Evolutionary conservation across 2,329 filamentous ascomycete species (phyloP), one percentile per base, ranked within the genome.

Genomic region (Stagonosporopsis rhizophila): DNA sequence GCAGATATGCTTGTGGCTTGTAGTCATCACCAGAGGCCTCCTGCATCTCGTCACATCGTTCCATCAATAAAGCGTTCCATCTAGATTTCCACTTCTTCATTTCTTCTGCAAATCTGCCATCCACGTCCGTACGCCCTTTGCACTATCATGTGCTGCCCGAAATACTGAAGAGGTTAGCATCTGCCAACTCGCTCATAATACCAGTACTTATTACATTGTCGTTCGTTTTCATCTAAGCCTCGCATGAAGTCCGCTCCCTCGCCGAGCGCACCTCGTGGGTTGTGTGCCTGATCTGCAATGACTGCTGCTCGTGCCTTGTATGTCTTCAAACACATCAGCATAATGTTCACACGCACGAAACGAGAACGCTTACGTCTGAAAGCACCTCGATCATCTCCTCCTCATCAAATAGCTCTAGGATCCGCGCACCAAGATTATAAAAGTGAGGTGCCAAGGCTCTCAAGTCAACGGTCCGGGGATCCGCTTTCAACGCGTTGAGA

Each of bases 381-480:
- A 82, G 59, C 14, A 82, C 86, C 61, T 91, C 87, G 17, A 85
- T 83, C 73, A 90, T 85, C 52, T 92, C 90, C 52, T 97, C 87
- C 75, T 96, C 93, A 55, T 97, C 93, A 60, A 96, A 96, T 0
- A 99, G 78, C 56, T 97, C 93, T 59, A 98, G 81, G 77, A 97
- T 92, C 47, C 91, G 85, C 40, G 91, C 89, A 3, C 90, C 92
- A 4, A 98, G 83, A 22, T 86, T 88, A 78, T 96, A 98, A 68
- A 96, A 96, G 75, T 96, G 90, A 32, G 89, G 87, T 58, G 90
- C 91, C 74, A 95, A 86, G 52, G 91, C 87, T 45, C 94, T 87
- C 38, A 99, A 76, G 52, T 96, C 88, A 1, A 99, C 91, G 11
- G 90, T 89, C 51, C 89, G 88, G 0, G 95, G 89, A 71, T 97